A percentile compares a stretch with the other conserved stretches of the same genome.
These are phyloP conservation scores for Kazachstania sp. DNA, from an alignment of 1,139 yeast genomes.

Conservation along the genomic window DNA sequence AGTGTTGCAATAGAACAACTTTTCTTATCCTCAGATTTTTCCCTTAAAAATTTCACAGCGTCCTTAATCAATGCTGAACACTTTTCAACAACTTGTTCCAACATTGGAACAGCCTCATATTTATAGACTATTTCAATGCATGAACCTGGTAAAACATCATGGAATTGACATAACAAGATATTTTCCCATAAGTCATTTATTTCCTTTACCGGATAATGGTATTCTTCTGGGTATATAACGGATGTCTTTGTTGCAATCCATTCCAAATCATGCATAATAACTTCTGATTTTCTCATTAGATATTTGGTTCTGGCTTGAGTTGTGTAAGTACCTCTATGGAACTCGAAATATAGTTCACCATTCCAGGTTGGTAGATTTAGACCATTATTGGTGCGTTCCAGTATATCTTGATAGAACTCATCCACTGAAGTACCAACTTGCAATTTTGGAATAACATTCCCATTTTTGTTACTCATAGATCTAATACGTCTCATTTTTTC, in stretches of 20 bases:
- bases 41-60: conserved; percentile 40
- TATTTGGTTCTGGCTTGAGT: conserved; percentile 82
- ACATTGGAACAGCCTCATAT: conserved; percentile 83
- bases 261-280: conserved; percentile 77
- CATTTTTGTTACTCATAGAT: conserved; percentile 74
- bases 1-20: conserved; percentile 35
- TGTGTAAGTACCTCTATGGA: conserved; percentile 95
- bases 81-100: conserved; percentile 45
- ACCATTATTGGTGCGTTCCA: conserved; percentile 58
- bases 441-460: conserved; percentile 69
- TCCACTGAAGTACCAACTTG: conserved; percentile 64
- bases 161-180: conserved; percentile 85
- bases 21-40: conserved; percentile 7
- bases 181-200: conserved; percentile 78
- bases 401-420: conserved; percentile 64
- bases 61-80: conserved; percentile 46
- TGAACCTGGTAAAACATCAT: conserved; percentile 93
- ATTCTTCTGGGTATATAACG: conserved; percentile 38
- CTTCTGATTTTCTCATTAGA: conserved; percentile 71
- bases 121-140: conserved; percentile 90
- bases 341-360: conserved; percentile 90
- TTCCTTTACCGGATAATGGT: conserved; percentile 61
- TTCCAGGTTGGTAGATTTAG: conserved; percentile 71
- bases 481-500: conserved; percentile 87
- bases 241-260: conserved; percentile 71